Base-by-base conservation (phyloP, 2,329 filamentous ascomycete species). In the Whalleya microplaca region DNA sequence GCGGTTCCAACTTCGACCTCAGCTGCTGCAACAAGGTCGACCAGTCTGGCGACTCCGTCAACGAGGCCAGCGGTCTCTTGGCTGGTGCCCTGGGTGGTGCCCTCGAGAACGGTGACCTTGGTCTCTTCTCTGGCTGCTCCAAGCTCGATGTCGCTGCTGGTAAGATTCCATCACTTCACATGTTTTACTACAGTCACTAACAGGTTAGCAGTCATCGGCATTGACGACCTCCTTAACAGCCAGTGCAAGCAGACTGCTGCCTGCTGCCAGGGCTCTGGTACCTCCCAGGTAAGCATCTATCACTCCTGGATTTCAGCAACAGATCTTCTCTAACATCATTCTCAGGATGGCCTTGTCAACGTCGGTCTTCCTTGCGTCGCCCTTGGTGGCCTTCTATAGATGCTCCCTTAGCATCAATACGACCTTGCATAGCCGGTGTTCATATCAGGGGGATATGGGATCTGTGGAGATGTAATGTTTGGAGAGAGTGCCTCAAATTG, bases 1-100 rank as follows among this genome's bases (percentile, higher is more conserved):
- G 69, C 53, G 69, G 69, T 23, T 49, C 49, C 12, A 61, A 72
- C 47, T 45, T 71, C 44, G 62, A 68, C 42, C 63, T 72, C 41
- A 71, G 65, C 69, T 72, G 69, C 69, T 72, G 69, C 65, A 68
- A 71, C 66, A 49, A 67, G 21, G 67, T 69, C 45, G 48, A 66
- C 54, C 64, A 69, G 60, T 59, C 59, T 3, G 69, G 68, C 16
- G 67, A 69, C 56, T 53, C 63, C 32, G 21, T 48, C 58, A 65
- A 64, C 53, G 51, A 40, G 1, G 63, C 69, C 2, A 37, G 41
- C 2, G 69, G 68, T 14, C 52, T 72, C 50, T 61, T 71, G 6
- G 48, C 62, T 8, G 69, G 69, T 55, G 54, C 64, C 44, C 63
- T 70, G 8, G 23, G 43, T 8, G 66, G 66, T 55, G 56, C 48